Evolutionary conservation across 495 filamentous ascomycete genomes (phyloP).

Genomic region (Choiromyces venosus): DNA sequence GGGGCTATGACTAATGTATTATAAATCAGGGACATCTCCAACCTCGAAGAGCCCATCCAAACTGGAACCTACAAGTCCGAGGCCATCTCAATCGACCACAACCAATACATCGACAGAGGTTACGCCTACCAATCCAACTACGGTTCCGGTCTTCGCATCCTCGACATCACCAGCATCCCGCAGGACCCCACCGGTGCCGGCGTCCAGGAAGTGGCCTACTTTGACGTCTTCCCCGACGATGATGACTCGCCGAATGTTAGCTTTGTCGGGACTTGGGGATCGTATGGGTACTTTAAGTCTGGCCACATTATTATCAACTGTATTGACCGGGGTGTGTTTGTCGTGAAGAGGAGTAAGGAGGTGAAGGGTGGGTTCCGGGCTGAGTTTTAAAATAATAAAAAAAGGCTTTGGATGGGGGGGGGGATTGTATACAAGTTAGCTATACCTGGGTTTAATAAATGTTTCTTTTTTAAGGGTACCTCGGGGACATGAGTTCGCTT

Average conservation of each 20-base stretch:
- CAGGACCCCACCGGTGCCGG: conserved; percentile 51
- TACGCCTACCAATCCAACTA: conserved; percentile 57
- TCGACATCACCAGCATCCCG: conserved; percentile 53
- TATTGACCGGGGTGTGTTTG: conserved; percentile 45
- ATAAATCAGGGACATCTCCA: conserved; percentile 56
- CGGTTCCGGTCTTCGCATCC: conserved; percentile 53
- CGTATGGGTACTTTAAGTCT: conserved; percentile 44
- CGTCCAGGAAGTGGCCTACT: conserved; percentile 53
- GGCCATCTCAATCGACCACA: conserved; percentile 55
- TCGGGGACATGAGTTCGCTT: no score
- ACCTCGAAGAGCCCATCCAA: conserved; percentile 49
- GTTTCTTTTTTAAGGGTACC: background rate
- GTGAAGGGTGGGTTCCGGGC: conserved; percentile 20
- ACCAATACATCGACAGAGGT: conserved; percentile 56
- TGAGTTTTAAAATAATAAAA: conserved; percentile 20
- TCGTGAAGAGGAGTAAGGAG: conserved; percentile 37
- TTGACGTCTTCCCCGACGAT: conserved; percentile 51
- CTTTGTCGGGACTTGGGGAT: conserved; percentile 46
- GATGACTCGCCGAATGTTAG: conserved; percentile 41
- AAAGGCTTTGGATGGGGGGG: background rate
- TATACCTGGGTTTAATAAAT: background rate
- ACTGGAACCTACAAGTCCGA: conserved; percentile 53
- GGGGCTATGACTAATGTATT: conserved; percentile 31
- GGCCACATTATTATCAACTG: conserved; percentile 45
- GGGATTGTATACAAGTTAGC: background rate